These are phyloP conservation scores for Salvia rosmarinus DNA, from an alignment of 257 asterid species.

Conservation along the genomic window DNA sequence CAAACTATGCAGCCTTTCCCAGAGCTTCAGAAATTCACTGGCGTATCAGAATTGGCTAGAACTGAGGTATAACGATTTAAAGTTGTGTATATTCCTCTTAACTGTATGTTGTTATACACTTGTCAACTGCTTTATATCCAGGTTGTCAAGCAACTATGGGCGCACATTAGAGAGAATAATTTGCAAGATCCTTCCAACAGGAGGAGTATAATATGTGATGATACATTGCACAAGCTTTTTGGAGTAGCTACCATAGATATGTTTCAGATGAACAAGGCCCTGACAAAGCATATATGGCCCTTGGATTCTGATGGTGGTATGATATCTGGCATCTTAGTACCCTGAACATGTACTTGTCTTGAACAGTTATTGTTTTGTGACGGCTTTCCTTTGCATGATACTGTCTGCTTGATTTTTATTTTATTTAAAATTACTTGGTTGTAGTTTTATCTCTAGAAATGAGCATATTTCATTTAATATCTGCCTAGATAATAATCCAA, in stretches of 20 bases:
- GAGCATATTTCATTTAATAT: not conserved
- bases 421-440: too few species aligned
- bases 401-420: not conserved
- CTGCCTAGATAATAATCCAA: not conserved
- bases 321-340: conserved; percentile 26
- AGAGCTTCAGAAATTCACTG: conserved; percentile 85
- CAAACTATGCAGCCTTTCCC: conserved; percentile 89
- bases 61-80: conserved; percentile 67
- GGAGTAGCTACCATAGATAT: conserved; percentile 72
- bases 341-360: conserved; percentile 15
- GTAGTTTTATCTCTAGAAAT: not conserved
- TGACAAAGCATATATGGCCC: conserved; percentile 86
- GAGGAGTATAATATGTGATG: conserved; percentile 80
- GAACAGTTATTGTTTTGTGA: conserved; percentile 15
- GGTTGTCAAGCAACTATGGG: conserved; percentile 92
- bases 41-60: conserved; percentile 83
- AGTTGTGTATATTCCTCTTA: conserved; percentile 14
- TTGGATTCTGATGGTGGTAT: conserved; percentile 75
- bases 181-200: conserved; percentile 83
- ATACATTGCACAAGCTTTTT: conserved; percentile 63
- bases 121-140: conserved; percentile 38
- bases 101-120: conserved; percentile 23
- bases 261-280: conserved; percentile 96
- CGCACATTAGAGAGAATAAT: conserved; percentile 67
- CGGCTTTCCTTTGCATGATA: conserved; percentile 10